Evolutionary conservation across 129 eudicot species (phyloP).

Genomic region (Artemisia argyi): DNA sequence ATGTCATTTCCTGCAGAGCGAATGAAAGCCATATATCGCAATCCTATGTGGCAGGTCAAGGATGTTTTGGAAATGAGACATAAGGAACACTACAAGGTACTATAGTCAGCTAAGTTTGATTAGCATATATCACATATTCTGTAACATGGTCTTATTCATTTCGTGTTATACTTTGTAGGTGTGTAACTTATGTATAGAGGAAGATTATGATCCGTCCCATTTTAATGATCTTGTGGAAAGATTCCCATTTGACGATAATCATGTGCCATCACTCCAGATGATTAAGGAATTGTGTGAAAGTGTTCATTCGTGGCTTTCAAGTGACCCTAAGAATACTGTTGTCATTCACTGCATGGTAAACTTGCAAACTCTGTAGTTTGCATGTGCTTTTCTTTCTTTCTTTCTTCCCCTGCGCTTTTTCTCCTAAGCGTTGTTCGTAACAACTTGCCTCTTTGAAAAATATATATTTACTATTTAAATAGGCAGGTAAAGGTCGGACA

Average conservation of each 20-base stretch:
- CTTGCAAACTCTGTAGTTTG: constrained; percentile 3
- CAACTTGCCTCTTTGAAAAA: neutral
- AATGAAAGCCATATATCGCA: constrained; percentile 70
- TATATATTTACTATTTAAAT: constrained; percentile 6
- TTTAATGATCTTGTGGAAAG: constrained; percentile 69
- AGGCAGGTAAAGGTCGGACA: constrained; percentile 94
- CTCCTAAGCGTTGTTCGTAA: neutral
- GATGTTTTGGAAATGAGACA: constrained; percentile 73
- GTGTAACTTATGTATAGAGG: constrained; percentile 74
- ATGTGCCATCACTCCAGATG: constrained; percentile 62
- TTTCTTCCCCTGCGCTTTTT: neutral
- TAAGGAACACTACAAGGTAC: constrained; percentile 66
- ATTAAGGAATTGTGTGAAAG: constrained; percentile 72
- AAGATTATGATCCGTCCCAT: constrained; percentile 70
- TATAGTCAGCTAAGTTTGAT: neutral
- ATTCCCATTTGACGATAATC: constrained; percentile 85
- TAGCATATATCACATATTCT: neutral
- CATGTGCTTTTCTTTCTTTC: neutral
- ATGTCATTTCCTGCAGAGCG: constrained; percentile 91
- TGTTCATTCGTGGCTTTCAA: constrained; percentile 70
- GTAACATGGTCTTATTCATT: neutral
- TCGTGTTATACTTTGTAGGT: constrained; percentile 40
- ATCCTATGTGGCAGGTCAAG: constrained; percentile 89
- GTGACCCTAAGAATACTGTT: constrained; percentile 65
- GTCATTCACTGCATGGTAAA: constrained; percentile 86